Base-by-base conservation (phyloP, 371 early-diverging fungal species). In the Mucor plumbeus region DNA sequence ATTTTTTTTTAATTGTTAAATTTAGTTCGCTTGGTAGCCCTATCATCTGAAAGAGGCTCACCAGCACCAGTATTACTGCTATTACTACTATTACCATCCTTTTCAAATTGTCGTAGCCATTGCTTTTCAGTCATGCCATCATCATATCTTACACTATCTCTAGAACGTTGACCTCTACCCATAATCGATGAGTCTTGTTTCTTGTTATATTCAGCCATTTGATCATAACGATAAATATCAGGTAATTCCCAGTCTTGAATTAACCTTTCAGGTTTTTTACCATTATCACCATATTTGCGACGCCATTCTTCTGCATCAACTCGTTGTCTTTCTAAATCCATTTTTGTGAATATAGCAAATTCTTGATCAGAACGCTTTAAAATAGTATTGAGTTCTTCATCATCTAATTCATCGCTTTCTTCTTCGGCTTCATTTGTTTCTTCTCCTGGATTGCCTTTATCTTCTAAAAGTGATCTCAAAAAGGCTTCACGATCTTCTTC, bases 121-220 rank as follows among this genome's bases (percentile, higher is more conserved):
- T 99, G 95, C 64, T 96, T 96, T 64, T 99, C 98, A 0, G 95
- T 95, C 73, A 98, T 77, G 0, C 92, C 95, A 70, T 99, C 98
- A 71, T 93, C 94, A 74, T 99, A 98, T 11, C 85, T 80, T 10
- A 97, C 92, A 43, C 73, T 80, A 5, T 86, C 87, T 48, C 90
- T 86, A 17, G 73, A 78, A 44, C 95, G 81, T 54, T 89, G 89
- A 9, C 93, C 92, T 61, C 96, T 88, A 14, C 93, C 91, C 67
- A 68, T 65, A 19, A 74, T n/a, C 3, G 60, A 79, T 33, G 75
- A 67, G 31, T 86, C 85, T 65, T 85, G 81, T 10, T 84, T 79
- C 58, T 78, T 43, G 31, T 68, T 63, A 5, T 65, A 62, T 7
- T 67, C 64, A 7, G 56, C 31, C 64, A 71, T 67, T 14, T 64